These are phyloP conservation scores for Barnettozyma populi DNA, from an alignment of 805 yeast genomes.

Conservation along the genomic window DNA sequence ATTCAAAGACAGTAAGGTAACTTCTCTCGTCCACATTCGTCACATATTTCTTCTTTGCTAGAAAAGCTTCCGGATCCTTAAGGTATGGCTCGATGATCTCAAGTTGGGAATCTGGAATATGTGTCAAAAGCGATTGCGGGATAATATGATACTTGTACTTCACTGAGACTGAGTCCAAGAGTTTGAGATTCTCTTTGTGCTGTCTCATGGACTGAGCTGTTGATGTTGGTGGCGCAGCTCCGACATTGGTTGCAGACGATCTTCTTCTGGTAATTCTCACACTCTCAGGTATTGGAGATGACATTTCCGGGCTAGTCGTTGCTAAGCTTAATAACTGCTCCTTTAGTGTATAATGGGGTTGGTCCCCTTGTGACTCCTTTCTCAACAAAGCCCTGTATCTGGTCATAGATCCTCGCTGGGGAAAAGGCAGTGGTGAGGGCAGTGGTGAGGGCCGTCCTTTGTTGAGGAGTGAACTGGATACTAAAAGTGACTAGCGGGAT, in stretches of 20 bases:
- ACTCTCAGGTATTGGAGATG: not conserved
- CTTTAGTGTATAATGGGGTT: not conserved
- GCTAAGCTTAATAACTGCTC: not conserved
- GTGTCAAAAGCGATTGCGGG: constrained; percentile 11
- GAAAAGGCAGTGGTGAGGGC: no score
- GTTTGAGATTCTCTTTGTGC: constrained; percentile 10
- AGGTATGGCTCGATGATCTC: constrained; percentile 7
- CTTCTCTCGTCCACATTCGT: constrained; percentile 70
- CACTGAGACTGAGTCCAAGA: constrained; percentile 18
- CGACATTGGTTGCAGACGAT: not conserved
- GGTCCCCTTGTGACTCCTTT: not conserved
- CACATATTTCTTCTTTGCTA: constrained; percentile 47
- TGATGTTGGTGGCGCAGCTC: not conserved
- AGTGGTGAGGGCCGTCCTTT: not conserved
- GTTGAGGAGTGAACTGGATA: not conserved
- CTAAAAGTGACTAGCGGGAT: not conserved
- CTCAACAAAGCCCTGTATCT: not conserved
- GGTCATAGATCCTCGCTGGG: not conserved
- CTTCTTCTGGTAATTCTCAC: constrained; percentile 4
- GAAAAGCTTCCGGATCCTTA: constrained; percentile 5
- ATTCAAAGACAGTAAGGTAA: constrained; percentile 67
- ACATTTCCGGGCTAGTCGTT: not conserved
- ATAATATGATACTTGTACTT: constrained; percentile 15
- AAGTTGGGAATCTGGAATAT: constrained; percentile 21
- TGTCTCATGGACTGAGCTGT: constrained; percentile 7